These are phyloP conservation scores for Candida qinlingensis DNA, from an alignment of 805 yeast species.

Conservation along the genomic window DNA sequence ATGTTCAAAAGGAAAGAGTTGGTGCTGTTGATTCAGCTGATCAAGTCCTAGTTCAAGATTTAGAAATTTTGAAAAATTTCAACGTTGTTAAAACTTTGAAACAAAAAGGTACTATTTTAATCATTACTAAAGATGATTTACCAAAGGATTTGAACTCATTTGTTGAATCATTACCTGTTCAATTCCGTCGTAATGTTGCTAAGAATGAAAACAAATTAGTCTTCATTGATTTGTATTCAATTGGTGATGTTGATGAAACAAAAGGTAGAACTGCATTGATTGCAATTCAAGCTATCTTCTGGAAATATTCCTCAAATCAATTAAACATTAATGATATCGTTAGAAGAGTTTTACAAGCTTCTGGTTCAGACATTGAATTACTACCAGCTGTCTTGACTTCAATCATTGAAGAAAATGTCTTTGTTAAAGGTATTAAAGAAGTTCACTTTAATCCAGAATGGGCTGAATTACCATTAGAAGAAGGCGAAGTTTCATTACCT, in stretches of 20 bases:
- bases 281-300: slow-evolving; percentile 75
- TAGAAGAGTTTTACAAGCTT: slow-evolving; percentile 72
- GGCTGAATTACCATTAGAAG: slow-evolving; percentile 25
- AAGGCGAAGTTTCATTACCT: slow-evolving; percentile 39
- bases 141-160: slow-evolving; percentile 38
- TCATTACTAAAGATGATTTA: slow-evolving; percentile 33
- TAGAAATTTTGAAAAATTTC: slow-evolving; percentile 46
- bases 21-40: slow-evolving; percentile 52
- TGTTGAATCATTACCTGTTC: slow-evolving; percentile 47
- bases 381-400: slow-evolving; percentile 67
- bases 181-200: slow-evolving; percentile 47
- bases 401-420: slow-evolving; percentile 49
- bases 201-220: slow-evolving; percentile 47
- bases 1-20: slow-evolving; percentile 17
- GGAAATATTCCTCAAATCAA: slow-evolving; percentile 64
- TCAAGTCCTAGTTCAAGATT: slow-evolving; percentile 57
- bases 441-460: slow-evolving; percentile 26
- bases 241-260: slow-evolving; percentile 66
- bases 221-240: slow-evolving; percentile 54
- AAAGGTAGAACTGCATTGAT: slow-evolving; percentile 71
- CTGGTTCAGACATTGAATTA: slow-evolving; percentile 77
- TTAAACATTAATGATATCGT: slow-evolving; percentile 58
- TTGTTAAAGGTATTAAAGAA: slow-evolving; percentile 38
- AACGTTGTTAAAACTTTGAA: slow-evolving; percentile 60
- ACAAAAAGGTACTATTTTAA: slow-evolving; percentile 49